Percentiles rank a stretch among this genome's conserved stretches.
These are phyloP conservation scores for Sugiyamaella castrensis DNA, from an alignment of 1,139 yeast species.

Conservation along the genomic window DNA sequence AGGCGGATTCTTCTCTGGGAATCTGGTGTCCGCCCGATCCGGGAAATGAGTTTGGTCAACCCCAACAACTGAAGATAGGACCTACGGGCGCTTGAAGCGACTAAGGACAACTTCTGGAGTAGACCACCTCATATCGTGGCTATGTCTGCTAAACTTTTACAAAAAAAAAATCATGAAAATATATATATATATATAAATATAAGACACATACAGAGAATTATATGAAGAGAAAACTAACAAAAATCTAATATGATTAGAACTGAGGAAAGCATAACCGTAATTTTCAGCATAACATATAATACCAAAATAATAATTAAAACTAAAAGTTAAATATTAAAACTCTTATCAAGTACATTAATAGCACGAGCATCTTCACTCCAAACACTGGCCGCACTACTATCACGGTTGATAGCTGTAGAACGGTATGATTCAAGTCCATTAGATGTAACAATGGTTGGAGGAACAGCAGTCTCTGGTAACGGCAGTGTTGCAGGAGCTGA, in stretches of 20 bases:
- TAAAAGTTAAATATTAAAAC: slow-evolving; percentile 21
- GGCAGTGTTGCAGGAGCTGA: slow-evolving; percentile 6
- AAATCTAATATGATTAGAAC: not conserved
- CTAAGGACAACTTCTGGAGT: too few species aligned
- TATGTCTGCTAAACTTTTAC: too few species aligned
- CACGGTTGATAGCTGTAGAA: slow-evolving; percentile 15
- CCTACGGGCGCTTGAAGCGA: too few species aligned
- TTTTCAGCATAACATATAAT: not conserved
- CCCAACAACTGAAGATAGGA: too few species aligned
- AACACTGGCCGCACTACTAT: slow-evolving; percentile 23
- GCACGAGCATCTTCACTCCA: slow-evolving; percentile 37
- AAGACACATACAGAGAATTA: not conserved
- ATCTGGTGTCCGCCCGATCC: too few species aligned
- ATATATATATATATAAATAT: not conserved
- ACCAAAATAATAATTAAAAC: slow-evolving; percentile 1
- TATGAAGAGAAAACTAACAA: not conserved
- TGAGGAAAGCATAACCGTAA: not conserved
- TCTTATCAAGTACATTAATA: slow-evolving; percentile 33
- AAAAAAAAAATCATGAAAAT: too few species aligned
- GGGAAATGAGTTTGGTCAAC: too few species aligned
- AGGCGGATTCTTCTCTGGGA: too few species aligned
- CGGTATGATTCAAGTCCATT: slow-evolving; percentile 3
- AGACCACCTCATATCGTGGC: too few species aligned
- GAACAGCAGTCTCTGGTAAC: not conserved
- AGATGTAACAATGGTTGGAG: not conserved